Conservation (phyloP, 768 basidiomycete species). For the Wakefieldia striispora region DNA sequence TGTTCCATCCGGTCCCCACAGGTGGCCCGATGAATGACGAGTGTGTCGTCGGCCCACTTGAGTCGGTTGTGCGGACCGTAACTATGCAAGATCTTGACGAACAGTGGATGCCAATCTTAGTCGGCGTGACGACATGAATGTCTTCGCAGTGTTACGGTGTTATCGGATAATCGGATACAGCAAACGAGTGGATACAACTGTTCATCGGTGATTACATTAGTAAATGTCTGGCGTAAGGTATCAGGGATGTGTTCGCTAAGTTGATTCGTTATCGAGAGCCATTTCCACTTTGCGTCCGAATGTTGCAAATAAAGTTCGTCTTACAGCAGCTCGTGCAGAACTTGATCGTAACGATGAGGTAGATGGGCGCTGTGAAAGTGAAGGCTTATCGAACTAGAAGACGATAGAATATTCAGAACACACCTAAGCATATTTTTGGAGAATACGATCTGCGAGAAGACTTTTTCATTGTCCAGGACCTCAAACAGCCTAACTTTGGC, state of each 20-base stretch:
- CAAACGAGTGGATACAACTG: conserved; percentile 11
- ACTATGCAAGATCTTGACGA: background rate
- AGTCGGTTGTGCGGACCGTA: too few species aligned
- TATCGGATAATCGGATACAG: conserved; percentile 16
- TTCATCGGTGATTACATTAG: conserved; percentile 5
- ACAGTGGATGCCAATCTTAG: background rate
- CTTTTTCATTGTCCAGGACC: conserved; percentile 70
- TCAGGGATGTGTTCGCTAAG: conserved; percentile 3
- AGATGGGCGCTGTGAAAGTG: conserved; percentile 56
- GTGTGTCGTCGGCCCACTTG: background rate
- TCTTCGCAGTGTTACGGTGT: background rate
- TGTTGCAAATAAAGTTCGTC: conserved; percentile 10
- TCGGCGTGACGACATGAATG: background rate
- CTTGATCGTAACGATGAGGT: conserved; percentile 78
- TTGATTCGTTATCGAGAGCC: background rate
- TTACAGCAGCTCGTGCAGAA: conserved; percentile 65
- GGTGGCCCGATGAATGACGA: background rate
- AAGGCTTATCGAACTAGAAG: conserved; percentile 1
- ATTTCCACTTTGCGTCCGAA: background rate
- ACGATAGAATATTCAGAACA: conserved; percentile 16
- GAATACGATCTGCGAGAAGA: conserved; percentile 80
- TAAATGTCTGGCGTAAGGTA: conserved; percentile 7
- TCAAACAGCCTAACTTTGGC: conserved; percentile 72
- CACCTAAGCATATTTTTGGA: conserved; percentile 80
- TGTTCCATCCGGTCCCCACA: conserved; percentile 2